Conservation (phyloP, 2,329 filamentous ascomycete species). For the Epichloe gansuensis region DNA sequence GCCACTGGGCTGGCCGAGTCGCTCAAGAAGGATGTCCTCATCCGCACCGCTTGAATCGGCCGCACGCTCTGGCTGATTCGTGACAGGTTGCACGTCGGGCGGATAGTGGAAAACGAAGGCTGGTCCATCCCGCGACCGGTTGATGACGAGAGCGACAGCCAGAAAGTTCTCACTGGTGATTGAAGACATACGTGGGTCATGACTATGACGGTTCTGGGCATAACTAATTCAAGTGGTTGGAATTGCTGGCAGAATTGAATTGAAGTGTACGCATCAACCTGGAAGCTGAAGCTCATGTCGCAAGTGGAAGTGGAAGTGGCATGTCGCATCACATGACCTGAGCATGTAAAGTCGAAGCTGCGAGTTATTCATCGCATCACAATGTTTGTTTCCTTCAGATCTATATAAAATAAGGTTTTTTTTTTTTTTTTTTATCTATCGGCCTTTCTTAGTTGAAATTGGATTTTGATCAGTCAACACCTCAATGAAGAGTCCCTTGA, state of each 20-base stretch:
- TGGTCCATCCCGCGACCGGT: slow-evolving; percentile 64
- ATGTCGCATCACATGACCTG: not conserved
- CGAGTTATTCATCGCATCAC: no score
- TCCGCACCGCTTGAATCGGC: slow-evolving; percentile 20
- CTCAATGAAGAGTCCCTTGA: no score
- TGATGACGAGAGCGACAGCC: slow-evolving; percentile 62
- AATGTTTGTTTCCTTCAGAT: not conserved
- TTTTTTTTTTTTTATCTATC: no score
- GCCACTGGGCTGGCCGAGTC: slow-evolving; percentile 27
- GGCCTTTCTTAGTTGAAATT: no score
- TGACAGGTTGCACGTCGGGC: slow-evolving; percentile 34
- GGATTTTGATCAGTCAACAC: no score
- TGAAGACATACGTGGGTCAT: slow-evolving; percentile 28
- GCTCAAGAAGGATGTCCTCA: slow-evolving; percentile 40
- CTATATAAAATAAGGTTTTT: not conserved
- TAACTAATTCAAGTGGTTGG: no score
- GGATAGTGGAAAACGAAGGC: slow-evolving; percentile 83
- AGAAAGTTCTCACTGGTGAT: slow-evolving; percentile 46
- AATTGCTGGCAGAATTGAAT: no score
- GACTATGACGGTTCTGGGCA: not conserved
- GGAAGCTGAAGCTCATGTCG: not conserved
- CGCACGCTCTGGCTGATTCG: slow-evolving; percentile 20
- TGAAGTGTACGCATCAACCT: not conserved
- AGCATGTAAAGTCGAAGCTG: no score
- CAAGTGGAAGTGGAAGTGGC: not conserved